Percentiles rank a stretch among this genome's conserved stretches.
Conservation (phyloP, 305 asterid species). For the Rubia peregrina region DNA sequence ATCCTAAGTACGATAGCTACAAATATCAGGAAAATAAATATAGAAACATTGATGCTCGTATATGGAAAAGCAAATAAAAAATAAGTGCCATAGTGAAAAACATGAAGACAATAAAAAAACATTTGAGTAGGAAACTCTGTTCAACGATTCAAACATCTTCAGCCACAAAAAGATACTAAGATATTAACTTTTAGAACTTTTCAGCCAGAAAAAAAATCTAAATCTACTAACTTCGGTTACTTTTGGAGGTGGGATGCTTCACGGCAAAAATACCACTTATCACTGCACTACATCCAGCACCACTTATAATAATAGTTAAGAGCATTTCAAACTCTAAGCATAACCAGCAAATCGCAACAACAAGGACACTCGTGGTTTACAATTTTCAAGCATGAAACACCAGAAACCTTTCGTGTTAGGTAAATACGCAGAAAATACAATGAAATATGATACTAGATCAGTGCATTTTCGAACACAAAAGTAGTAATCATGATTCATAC, state of each 20-base stretch:
- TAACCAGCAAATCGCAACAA: neutral
- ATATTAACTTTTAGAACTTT: neutral
- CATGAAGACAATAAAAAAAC: neutral
- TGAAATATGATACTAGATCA: neutral
- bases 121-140: neutral
- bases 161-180: no score
- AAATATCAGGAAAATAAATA: neutral
- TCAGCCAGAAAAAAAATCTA: neutral
- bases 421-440: neutral
- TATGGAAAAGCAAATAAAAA: neutral
- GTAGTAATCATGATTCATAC: neutral
- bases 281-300: conserved; percentile 1
- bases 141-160: neutral
- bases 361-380: neutral
- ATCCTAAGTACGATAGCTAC: neutral
- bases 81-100: neutral
- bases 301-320: neutral
- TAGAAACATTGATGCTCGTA: neutral
- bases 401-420: neutral
- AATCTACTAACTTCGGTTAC: neutral
- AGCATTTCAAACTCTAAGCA: conserved; percentile 4
- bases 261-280: neutral
- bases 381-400: conserved; percentile 1
- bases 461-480: neutral
- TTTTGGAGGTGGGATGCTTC: neutral